Conservation (phyloP, 2,329 filamentous ascomycete genomes). For the Neospermospora avenae region DNA sequence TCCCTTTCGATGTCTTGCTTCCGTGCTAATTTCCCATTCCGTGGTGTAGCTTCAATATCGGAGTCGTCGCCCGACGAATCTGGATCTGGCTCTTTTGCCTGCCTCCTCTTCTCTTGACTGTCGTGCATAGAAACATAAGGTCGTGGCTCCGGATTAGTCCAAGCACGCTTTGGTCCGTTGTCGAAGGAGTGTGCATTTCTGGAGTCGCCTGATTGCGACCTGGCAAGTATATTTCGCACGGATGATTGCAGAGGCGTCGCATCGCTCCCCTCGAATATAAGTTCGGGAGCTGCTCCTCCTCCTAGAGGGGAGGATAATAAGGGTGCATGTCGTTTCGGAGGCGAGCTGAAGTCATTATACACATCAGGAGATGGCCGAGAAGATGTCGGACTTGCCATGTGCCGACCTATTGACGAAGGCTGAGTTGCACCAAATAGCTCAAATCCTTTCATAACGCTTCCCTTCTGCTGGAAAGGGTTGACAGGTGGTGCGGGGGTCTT, state of each 20-base stretch:
- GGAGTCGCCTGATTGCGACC: constrained; percentile 15
- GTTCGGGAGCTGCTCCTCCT: background rate
- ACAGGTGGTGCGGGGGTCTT: constrained; percentile 30
- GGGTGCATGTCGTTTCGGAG: constrained; percentile 15
- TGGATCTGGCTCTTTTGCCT: constrained; percentile 1
- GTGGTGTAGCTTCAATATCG: constrained; percentile 21
- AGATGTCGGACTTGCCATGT: constrained; percentile 28
- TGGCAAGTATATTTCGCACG: constrained; percentile 12
- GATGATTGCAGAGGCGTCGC: constrained; percentile 21
- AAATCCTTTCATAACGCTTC: constrained; percentile 29
- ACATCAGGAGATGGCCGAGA: constrained; percentile 33
- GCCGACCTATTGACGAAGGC: constrained; percentile 28
- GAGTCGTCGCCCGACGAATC: constrained; percentile 24
- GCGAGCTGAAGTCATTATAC: constrained; percentile 25
- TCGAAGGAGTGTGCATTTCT: constrained; percentile 20
- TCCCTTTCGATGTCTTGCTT: constrained; percentile 20
- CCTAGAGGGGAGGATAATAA: constrained; percentile 25
- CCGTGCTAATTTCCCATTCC: constrained; percentile 4
- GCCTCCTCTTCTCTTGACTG: constrained; percentile 29
- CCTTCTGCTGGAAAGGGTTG: constrained; percentile 33
- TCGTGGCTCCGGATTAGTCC: constrained; percentile 20
- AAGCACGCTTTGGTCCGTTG: constrained; percentile 1
- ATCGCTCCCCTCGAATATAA: background rate
- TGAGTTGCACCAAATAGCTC: constrained; percentile 35
- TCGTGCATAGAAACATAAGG: constrained; percentile 31